Evolutionary conservation across 2,329 filamentous ascomycete species (phyloP).

Genomic region (Ophiostoma quercus): DNA sequence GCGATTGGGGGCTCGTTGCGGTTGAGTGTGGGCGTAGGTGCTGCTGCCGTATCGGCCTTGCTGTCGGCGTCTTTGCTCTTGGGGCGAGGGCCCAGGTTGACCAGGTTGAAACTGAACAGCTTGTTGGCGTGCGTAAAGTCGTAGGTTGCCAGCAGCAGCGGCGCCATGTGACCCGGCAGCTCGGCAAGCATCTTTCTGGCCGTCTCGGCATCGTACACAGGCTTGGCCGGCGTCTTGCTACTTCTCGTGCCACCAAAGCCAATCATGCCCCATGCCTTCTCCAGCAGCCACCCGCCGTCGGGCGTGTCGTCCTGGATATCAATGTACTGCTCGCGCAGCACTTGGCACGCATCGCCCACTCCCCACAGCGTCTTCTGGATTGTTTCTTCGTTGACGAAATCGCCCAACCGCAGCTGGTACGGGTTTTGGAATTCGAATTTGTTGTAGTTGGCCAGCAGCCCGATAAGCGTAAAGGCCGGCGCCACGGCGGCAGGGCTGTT

Average conservation of each 20-base stretch:
- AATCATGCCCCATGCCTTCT: conserved; percentile 74
- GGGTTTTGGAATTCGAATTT: conserved; percentile 99
- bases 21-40: background rate
- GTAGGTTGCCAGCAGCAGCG: conserved; percentile 78
- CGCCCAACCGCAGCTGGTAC: conserved; percentile 83
- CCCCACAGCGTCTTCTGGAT: conserved; percentile 77
- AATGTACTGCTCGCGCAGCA: conserved; percentile 69
- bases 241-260: conserved; percentile 58
- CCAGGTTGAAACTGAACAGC: conserved; percentile 81
- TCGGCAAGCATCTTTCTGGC: conserved; percentile 74
- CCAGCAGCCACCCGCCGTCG: conserved; percentile 74
- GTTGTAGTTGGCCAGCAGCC: conserved; percentile 93
- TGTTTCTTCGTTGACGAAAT: conserved; percentile 87
- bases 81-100: conserved; percentile 48
- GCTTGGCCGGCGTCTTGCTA: conserved; percentile 55
- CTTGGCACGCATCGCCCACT: conserved; percentile 66
- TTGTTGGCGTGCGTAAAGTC: conserved; percentile 95
- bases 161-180: conserved; percentile 73
- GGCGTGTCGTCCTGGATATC: conserved; percentile 84
- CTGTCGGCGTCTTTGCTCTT: background rate
- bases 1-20: conserved; percentile 66
- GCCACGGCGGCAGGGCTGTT: conserved; percentile 55
- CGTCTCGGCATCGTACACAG: conserved; percentile 67
- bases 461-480: conserved; percentile 70
- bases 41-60: background rate